Percentiles rank a stretch among this genome's conserved stretches.
Evolutionary conservation across 2,329 filamentous ascomycete species (phyloP).

Genomic region (Xylariales sp.): DNA sequence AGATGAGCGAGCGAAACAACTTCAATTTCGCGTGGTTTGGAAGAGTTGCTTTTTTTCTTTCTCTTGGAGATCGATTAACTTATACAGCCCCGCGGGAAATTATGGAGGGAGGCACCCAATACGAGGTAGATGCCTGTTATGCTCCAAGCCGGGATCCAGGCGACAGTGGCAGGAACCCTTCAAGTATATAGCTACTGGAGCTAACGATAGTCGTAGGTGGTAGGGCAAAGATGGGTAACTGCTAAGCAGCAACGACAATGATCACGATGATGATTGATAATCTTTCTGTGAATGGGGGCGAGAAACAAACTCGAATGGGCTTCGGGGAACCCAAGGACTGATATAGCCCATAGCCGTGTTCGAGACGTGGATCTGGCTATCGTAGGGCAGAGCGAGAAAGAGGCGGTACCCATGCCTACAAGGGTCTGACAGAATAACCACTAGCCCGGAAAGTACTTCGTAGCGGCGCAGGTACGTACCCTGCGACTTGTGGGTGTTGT

Average conservation of each 20-base stretch:
- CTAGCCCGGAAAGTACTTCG: slow-evolving; percentile 1
- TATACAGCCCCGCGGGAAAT: slow-evolving; percentile 6
- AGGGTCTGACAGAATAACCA: slow-evolving; percentile 6
- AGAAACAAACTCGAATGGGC: slow-evolving; percentile 13
- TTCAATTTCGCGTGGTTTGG: slow-evolving; percentile 1
- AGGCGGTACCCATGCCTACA: slow-evolving; percentile 8
- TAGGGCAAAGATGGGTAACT: too few relatives aligned
- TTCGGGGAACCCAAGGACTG: slow-evolving; percentile 18
- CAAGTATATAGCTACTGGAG: too few relatives aligned
- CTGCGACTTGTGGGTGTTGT: not conserved
- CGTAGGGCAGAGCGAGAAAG: slow-evolving; percentile 8
- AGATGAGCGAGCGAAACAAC: too few relatives aligned
- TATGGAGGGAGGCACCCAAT: too few relatives aligned
- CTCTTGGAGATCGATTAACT: slow-evolving; percentile 6
- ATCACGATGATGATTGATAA: slow-evolving; percentile 3
- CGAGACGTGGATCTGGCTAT: slow-evolving; percentile 8
- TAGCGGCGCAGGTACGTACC: too few relatives aligned
- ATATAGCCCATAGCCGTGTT: slow-evolving; percentile 14
- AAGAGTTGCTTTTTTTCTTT: not conserved
- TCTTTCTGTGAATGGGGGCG: slow-evolving; percentile 15
- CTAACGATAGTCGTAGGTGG: too few relatives aligned
- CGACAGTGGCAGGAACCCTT: too few relatives aligned
- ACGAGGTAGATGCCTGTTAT: too few relatives aligned
- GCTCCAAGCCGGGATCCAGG: too few relatives aligned
- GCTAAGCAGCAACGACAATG: slow-evolving; percentile 3